These are phyloP conservation scores for Monilinia vaccinii-corymbosi DNA, from an alignment of 2,329 filamentous ascomycete genomes.

Conservation along the genomic window DNA sequence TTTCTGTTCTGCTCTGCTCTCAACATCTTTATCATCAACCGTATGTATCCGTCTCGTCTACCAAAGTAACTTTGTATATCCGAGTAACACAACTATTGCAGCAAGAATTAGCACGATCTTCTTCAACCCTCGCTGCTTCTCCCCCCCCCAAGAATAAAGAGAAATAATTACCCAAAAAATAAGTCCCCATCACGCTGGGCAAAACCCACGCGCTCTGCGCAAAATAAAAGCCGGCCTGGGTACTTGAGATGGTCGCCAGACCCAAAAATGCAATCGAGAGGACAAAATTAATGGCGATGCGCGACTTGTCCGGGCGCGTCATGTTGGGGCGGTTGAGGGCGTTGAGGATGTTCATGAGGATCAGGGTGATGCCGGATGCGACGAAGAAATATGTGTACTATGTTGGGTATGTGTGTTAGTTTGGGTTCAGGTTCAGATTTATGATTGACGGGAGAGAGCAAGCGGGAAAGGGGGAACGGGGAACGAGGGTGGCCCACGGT, in stretches of 20 bases:
- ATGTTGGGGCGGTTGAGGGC: conserved; percentile 9
- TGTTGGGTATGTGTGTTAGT: not conserved
- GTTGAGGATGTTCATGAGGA: conserved; percentile 19
- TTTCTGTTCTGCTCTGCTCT: too few species aligned
- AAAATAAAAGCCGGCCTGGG: conserved; percentile 1
- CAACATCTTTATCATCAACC: not conserved
- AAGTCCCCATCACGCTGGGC: conserved; percentile 5
- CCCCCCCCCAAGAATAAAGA: not conserved
- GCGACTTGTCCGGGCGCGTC: conserved; percentile 1
- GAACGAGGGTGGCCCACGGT: not conserved
- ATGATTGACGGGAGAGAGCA: too few species aligned
- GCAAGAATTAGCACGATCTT: not conserved
- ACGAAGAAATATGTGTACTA: conserved; percentile 24
- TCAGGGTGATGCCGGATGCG: conserved; percentile 16
- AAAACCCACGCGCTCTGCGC: conserved; percentile 11
- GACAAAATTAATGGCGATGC: conserved; percentile 4
- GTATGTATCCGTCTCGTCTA: not conserved
- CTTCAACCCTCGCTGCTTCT: not conserved
- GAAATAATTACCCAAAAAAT: not conserved
- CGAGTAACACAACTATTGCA: not conserved
- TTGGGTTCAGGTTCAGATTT: not conserved
- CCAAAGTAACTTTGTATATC: not conserved
- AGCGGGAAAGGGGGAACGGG: not conserved
- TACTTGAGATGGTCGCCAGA: conserved; percentile 7
- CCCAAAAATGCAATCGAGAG: not conserved